phyloP scores from a whole-genome alignment of 129 eudicot species.

The Artemisia annua region DNA sequence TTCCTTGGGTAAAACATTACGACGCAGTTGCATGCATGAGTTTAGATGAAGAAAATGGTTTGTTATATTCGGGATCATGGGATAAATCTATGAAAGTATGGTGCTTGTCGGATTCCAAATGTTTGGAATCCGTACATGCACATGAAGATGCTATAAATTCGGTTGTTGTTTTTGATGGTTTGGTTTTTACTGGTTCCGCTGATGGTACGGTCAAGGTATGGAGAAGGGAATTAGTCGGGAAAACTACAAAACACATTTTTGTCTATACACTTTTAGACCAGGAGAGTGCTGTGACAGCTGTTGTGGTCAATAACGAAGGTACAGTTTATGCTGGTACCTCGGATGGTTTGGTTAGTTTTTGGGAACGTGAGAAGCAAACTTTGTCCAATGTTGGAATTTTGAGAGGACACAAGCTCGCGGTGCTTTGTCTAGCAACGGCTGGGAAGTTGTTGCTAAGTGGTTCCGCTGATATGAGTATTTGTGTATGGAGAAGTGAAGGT shows the following conservation, averaged over 20 bases:
- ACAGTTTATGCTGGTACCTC: slow-evolving; percentile 60
- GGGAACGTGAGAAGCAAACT: slow-evolving; percentile 57
- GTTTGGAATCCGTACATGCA: slow-evolving; percentile 70
- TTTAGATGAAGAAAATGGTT: slow-evolving; percentile 52
- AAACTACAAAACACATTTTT: slow-evolving; percentile 34
- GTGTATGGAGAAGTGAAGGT: slow-evolving; percentile 70
- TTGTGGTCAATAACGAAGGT: slow-evolving; percentile 35
- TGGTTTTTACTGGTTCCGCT: slow-evolving; percentile 85
- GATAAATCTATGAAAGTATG: slow-evolving; percentile 79
- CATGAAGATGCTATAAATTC: slow-evolving; percentile 86
- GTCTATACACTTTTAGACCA: slow-evolving; percentile 52
- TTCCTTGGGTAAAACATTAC: slow-evolving; percentile 73
- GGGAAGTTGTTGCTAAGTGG: slow-evolving; percentile 75
- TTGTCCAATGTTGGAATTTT: slow-evolving; percentile 60
- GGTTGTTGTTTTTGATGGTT: slow-evolving; percentile 49
- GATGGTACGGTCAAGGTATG: slow-evolving; percentile 93
- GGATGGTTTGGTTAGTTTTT: slow-evolving; percentile 63
- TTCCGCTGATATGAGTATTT: slow-evolving; percentile 75
- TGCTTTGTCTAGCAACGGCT: slow-evolving; percentile 59
- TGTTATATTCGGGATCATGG: slow-evolving; percentile 92
- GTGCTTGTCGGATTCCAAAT: slow-evolving; percentile 75
- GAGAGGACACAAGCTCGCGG: slow-evolving; percentile 80
- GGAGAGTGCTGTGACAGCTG: slow-evolving; percentile 71
- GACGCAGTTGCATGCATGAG: slow-evolving; percentile 80
- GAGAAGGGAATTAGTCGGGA: slow-evolving; percentile 72